Conservation (phyloP, 345 rosid species). For the Brassica carinata region DNA sequence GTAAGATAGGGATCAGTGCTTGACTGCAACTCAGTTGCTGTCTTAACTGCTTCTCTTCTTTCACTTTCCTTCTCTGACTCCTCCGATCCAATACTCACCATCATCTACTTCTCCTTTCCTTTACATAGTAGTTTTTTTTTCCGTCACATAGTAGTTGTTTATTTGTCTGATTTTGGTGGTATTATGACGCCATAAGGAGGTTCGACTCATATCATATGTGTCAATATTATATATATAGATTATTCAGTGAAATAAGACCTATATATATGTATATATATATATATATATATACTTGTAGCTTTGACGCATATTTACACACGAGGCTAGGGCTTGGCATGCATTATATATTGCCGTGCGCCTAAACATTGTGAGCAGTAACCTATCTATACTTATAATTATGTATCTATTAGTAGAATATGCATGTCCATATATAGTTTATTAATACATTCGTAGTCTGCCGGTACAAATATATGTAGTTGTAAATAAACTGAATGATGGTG, state of each 20-base stretch:
- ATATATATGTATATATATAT: background rate
- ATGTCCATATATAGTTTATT: background rate
- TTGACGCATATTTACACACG: slow-evolving; percentile 16
- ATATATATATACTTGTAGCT: background rate
- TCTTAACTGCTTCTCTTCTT: slow-evolving; percentile 47
- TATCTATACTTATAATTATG: background rate
- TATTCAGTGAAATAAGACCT: background rate
- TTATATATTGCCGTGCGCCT: slow-evolving; percentile 25
- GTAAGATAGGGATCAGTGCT: slow-evolving; percentile 46
- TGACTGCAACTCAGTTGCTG: slow-evolving; percentile 49
- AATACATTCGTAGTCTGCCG: background rate
- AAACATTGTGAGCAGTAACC: slow-evolving; percentile 20
- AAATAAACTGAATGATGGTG: slow-evolving; percentile 3
- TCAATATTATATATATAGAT: background rate
- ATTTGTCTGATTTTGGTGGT: background rate
- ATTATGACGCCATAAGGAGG: background rate
- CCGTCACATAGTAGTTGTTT: background rate
- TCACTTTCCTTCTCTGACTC: slow-evolving; percentile 43
- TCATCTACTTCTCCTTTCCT: slow-evolving; percentile 27
- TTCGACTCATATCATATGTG: slow-evolving; percentile 3
- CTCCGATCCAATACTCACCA: slow-evolving; percentile 39
- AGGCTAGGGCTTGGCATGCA: slow-evolving; percentile 43
- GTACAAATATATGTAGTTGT: slow-evolving; percentile 8
- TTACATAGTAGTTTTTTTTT: background rate
- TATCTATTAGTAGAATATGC: background rate